A percentile compares a stretch with the other conserved stretches of the same genome.
These are phyloP conservation scores for Bretziella fagacearum DNA, from an alignment of 2,329 filamentous ascomycete genomes.

Conservation along the genomic window DNA sequence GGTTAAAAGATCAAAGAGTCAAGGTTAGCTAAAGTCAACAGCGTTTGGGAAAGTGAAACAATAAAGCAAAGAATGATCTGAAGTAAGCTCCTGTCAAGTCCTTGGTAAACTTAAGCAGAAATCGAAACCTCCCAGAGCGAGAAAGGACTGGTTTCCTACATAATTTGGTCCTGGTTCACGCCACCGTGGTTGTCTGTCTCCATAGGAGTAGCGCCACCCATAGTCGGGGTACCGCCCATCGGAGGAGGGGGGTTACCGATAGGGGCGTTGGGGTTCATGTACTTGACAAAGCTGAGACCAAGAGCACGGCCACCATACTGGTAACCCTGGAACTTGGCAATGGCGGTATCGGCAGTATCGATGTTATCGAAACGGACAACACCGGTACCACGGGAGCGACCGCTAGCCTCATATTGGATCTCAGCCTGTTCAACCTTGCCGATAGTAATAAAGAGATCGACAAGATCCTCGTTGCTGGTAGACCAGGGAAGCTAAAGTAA, in stretches of 20 bases:
- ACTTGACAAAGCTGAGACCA: constrained; percentile 86
- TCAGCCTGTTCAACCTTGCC: constrained; percentile 97
- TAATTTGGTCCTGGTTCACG: constrained; percentile 95
- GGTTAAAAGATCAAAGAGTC: no score
- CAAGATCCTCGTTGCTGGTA: constrained; percentile 91
- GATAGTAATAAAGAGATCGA: constrained; percentile 94
- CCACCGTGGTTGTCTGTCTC: constrained; percentile 60
- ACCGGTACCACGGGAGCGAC: constrained; percentile 82
- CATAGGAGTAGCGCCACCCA: constrained; percentile 46
- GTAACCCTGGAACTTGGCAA: constrained; percentile 94
- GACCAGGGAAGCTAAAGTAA: constrained; percentile 78
- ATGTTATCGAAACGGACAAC: constrained; percentile 83
- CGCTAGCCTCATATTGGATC: constrained; percentile 95
- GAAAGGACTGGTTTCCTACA: no score
- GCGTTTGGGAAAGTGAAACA: no score
- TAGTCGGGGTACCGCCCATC: background rate
- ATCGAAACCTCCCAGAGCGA: no score
- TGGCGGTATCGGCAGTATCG: constrained; percentile 80
- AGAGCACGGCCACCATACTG: constrained; percentile 92
- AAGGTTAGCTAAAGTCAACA: no score
- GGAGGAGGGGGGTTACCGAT: constrained; percentile 2
- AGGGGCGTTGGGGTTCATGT: constrained; percentile 48
- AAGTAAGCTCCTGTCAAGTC: background rate
- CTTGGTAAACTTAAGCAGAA: no score
- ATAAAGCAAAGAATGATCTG: background rate